These are phyloP conservation scores for Fusarium sp. DNA, from an alignment of 2,329 filamentous ascomycete species.

Conservation along the genomic window DNA sequence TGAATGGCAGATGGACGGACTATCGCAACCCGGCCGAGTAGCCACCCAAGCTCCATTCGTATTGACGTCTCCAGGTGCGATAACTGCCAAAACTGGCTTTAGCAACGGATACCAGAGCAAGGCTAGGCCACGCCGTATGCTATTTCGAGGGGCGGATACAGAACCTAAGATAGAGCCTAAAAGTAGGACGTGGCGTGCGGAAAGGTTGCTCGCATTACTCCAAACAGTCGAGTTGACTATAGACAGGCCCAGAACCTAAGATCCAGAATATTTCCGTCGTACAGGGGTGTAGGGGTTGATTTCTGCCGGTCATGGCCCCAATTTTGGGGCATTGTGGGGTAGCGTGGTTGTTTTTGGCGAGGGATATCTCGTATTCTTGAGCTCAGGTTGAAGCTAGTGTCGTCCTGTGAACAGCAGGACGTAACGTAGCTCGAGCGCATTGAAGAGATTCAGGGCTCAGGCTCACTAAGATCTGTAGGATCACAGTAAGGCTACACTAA, in stretches of 20 bases:
- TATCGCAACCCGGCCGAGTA: background rate
- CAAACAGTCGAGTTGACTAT: background rate
- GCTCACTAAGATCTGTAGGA: background rate
- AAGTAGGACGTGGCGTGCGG: background rate
- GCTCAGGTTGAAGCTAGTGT: constrained; percentile 13
- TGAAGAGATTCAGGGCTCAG: background rate
- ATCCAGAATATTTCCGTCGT: constrained; percentile 27
- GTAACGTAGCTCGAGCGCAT: constrained; percentile 27
- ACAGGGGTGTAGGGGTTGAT: background rate
- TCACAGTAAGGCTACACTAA: background rate
- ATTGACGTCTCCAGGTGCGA: background rate
- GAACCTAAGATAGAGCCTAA: background rate
- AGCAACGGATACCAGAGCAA: background rate
- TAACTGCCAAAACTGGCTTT: background rate
- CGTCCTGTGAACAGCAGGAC: constrained; percentile 1
- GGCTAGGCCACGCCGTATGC: constrained; percentile 26
- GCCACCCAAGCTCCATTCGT: background rate
- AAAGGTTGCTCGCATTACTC: background rate
- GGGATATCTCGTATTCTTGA: constrained; percentile 35
- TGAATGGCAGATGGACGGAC: background rate
- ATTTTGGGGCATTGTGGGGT: constrained; percentile 33
- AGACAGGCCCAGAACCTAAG: constrained; percentile 20
- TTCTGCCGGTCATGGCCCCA: constrained; percentile 20
- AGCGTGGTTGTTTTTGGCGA: constrained; percentile 16
- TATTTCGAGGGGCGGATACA: constrained; percentile 31